Evolutionary conservation across 352 stramenopile genomes (phyloP).

Genomic region (Pythium inflatum): DNA sequence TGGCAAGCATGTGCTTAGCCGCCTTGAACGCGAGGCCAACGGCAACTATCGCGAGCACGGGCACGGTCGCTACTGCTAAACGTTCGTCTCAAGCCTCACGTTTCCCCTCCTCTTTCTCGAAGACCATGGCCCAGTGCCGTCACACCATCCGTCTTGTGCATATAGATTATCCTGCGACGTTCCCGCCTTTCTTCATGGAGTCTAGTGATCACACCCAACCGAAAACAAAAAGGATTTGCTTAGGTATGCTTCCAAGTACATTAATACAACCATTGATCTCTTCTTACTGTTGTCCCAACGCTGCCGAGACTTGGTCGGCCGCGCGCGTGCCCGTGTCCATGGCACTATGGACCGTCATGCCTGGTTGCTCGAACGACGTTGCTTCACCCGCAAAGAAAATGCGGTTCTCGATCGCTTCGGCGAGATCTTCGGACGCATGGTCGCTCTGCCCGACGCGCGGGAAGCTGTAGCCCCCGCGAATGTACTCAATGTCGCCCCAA

Average conservation of each 20-base stretch:
- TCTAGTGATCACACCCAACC: constrained; percentile 26
- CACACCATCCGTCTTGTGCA: constrained; percentile 27
- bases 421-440: constrained; percentile 58
- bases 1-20: constrained; percentile 92
- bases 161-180: constrained; percentile 31
- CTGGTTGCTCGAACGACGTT: constrained; percentile 79
- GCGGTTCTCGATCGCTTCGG: constrained; percentile 58
- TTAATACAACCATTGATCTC: too few species aligned
- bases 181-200: constrained; percentile 21
- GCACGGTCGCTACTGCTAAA: constrained; percentile 32
- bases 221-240: constrained; percentile 17
- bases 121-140: constrained; percentile 8
- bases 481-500: constrained; percentile 71
- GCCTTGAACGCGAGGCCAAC: constrained; percentile 56
- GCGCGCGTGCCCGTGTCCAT: constrained; percentile 81
- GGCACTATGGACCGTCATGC: constrained; percentile 82
- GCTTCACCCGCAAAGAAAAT: constrained; percentile 85
- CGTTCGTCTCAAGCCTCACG: neutral
- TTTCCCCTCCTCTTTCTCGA: neutral
- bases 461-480: constrained; percentile 77
- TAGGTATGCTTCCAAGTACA: constrained; percentile 16
- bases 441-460: constrained; percentile 74
- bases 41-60: constrained; percentile 3
- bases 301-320: constrained; percentile 51
- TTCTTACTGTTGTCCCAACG: constrained; percentile 40